Percentiles rank a stretch among this genome's conserved stretches.
phyloP scores from a whole-genome alignment of 2,329 filamentous ascomycete genomes.

The Madurella fahalii region DNA sequence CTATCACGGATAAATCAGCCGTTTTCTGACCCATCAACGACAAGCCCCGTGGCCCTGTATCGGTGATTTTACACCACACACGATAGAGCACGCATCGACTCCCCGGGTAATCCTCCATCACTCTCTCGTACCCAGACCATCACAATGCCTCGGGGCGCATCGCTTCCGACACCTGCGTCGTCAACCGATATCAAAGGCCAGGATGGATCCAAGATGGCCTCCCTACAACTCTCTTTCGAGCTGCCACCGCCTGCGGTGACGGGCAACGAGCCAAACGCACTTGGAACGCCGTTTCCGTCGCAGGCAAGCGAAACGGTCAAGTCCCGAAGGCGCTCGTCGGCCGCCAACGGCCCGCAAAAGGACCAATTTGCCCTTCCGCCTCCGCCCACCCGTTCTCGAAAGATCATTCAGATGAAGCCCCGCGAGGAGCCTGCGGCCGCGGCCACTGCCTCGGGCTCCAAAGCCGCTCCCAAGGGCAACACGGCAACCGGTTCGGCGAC shows the following conservation, averaged over 20 bases:
- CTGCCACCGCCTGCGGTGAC: constrained; percentile 71
- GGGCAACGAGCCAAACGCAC: constrained; percentile 38
- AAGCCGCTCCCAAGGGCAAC: constrained; percentile 19
- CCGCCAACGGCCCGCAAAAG: constrained; percentile 45
- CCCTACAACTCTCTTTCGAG: constrained; percentile 66
- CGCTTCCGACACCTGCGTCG: constrained; percentile 73
- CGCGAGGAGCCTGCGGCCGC: constrained; percentile 40
- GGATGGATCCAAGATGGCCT: constrained; percentile 57
- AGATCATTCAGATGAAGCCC: constrained; percentile 98
- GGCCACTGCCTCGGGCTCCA: constrained; percentile 15
- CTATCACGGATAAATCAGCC: too few relatives aligned
- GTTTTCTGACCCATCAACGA: neutral
- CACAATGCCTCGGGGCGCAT: constrained; percentile 60
- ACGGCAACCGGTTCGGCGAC: constrained; percentile 14
- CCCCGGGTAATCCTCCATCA: neutral
- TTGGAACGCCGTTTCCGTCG: constrained; percentile 38
- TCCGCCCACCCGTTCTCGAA: constrained; percentile 84
- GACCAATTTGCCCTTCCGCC: constrained; percentile 79
- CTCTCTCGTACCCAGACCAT: neutral
- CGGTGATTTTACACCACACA: neutral
- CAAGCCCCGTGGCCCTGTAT: neutral
- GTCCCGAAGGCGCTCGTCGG: constrained; percentile 49
- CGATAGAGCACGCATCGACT: constrained; percentile 9
- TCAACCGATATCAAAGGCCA: constrained; percentile 76
- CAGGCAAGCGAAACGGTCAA: constrained; percentile 47